A percentile compares a stretch with the other conserved stretches of the same genome.
phyloP scores from a whole-genome alignment of 2,329 filamentous ascomycete genomes.

The Pseudocercospora fuligena region DNA sequence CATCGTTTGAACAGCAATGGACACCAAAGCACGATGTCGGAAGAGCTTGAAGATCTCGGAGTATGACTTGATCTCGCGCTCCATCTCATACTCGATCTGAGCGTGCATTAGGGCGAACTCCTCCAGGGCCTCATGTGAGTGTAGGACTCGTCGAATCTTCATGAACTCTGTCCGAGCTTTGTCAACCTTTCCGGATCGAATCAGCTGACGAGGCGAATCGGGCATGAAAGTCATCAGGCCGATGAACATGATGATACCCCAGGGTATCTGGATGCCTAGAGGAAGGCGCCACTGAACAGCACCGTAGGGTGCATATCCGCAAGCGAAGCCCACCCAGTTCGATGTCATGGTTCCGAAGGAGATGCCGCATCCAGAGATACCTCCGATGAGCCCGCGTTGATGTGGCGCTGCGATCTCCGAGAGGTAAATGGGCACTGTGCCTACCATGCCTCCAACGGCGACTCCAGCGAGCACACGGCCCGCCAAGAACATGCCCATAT shows the following conservation, averaged over 20 bases:
- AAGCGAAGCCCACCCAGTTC: constrained; percentile 64
- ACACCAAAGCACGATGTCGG: constrained; percentile 57
- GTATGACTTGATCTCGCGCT: constrained; percentile 59
- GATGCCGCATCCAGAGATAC: constrained; percentile 57
- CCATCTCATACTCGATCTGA: constrained; percentile 59
- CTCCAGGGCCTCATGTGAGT: constrained; percentile 50
- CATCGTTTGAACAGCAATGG: constrained; percentile 63
- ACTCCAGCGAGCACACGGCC: constrained; percentile 38
- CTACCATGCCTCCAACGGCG: constrained; percentile 41
- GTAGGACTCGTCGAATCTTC: constrained; percentile 54
- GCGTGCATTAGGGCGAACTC: constrained; percentile 61
- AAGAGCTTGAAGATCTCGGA: constrained; percentile 59
- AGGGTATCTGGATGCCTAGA: constrained; percentile 60
- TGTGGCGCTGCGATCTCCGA: constrained; percentile 56
- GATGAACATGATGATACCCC: constrained; percentile 60
- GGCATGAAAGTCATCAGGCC: constrained; percentile 62
- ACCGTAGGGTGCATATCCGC: constrained; percentile 59
- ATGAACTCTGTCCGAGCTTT: constrained; percentile 55
- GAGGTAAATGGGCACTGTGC: constrained; percentile 61
- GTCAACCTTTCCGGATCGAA: constrained; percentile 56
- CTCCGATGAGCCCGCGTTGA: constrained; percentile 58
- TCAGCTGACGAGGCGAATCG: constrained; percentile 59
- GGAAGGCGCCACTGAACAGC: constrained; percentile 61
- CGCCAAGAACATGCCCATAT: constrained; percentile 43
- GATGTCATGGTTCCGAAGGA: constrained; percentile 61